phyloP scores from a whole-genome alignment of 1,139 yeast genomes.

The Wickerhamomyces sp. region DNA sequence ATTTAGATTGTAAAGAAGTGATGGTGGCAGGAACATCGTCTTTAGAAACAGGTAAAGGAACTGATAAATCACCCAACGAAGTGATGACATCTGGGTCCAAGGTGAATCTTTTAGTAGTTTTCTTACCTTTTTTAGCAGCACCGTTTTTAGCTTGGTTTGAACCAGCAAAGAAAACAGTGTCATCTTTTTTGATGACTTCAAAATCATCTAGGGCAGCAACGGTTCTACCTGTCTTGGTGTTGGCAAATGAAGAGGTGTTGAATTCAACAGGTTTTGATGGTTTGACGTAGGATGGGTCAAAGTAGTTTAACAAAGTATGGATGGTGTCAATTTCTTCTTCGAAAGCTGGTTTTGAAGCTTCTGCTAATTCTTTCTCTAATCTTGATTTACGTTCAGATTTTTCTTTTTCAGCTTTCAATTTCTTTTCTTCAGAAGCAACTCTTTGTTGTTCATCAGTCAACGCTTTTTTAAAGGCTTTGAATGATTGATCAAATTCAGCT shows the following conservation, averaged over 20 bases:
- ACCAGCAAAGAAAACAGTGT: conserved; percentile 50
- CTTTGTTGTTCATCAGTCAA: conserved; percentile 66
- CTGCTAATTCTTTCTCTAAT: conserved; percentile 61
- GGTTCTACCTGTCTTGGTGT: conserved; percentile 35
- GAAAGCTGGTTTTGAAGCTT: conserved; percentile 84
- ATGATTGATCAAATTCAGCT: conserved; percentile 65
- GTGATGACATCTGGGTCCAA: conserved; percentile 81
- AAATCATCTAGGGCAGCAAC: conserved; percentile 62
- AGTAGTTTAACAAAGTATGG: conserved; percentile 63
- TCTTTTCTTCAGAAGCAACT: conserved; percentile 65
- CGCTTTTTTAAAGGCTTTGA: conserved; percentile 64
- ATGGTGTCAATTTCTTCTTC: conserved; percentile 69
- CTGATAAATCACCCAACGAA: conserved; percentile 70
- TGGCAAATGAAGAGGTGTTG: conserved; percentile 28
- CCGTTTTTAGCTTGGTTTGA: conserved; percentile 48
- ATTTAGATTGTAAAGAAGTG: conserved; percentile 68
- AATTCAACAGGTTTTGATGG: conserved; percentile 34
- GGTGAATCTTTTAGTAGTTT: conserved; percentile 53
- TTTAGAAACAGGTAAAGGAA: conserved; percentile 74
- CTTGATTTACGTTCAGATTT: conserved; percentile 56
- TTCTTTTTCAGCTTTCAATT: conserved; percentile 52
- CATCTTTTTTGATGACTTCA: conserved; percentile 62
- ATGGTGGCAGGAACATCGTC: conserved; percentile 70
- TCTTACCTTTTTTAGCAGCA: conserved; percentile 41
- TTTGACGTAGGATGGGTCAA: conserved; percentile 76